Evolutionary conservation across 2,329 filamentous ascomycete genomes (phyloP), one percentile per base, ranked within the genome.

Genomic region (Mollisia scopiformis): DNA sequence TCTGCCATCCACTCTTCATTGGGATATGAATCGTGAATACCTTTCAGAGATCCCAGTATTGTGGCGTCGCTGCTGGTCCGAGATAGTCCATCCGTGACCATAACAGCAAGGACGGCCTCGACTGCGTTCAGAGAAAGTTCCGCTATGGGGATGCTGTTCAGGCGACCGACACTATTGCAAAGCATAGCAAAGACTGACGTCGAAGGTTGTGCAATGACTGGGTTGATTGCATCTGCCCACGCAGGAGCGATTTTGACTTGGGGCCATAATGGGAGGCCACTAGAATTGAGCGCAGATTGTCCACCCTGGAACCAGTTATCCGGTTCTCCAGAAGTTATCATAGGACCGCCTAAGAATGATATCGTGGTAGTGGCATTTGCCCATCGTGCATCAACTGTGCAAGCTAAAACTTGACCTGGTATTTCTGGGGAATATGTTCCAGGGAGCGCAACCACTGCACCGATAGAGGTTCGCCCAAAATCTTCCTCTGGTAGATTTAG

Each of bases 351-450:
- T 19, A 47, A 37, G 21, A 55, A 59, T 10, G 50, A 27, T 8
- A 27, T 35, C 3, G 27, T 28, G 3, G 41, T 35, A 28, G 57
- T 49, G 27, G 57, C 50, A 25, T 59, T 59, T 23, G 41, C 57
- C 57, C 57, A 59, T 16, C 57, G n/a, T 14, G 57, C 57, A 39
- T 59, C 57, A 19, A 59, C 53, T 35, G 57, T 59, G 23, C 57
- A 59, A 2, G 57, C 37, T 7, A 59, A 39, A 2, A 59, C 21
- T 23, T 59, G 57, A 23, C 28, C 54, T 2, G 54, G 23, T 19
- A 6, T 55, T 21, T n/a, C 14, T 41, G 37, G 41, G 19, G 23
- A 25, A 11, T 57, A 53, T 31, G 23, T 47, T 8, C 25, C 28
- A 23, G 52, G 55, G 28, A 58, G 35, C 13, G 55, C 59, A 8